Conservation (phyloP, 495 filamentous ascomycete genomes). For the Penicillium steckii region DNA sequence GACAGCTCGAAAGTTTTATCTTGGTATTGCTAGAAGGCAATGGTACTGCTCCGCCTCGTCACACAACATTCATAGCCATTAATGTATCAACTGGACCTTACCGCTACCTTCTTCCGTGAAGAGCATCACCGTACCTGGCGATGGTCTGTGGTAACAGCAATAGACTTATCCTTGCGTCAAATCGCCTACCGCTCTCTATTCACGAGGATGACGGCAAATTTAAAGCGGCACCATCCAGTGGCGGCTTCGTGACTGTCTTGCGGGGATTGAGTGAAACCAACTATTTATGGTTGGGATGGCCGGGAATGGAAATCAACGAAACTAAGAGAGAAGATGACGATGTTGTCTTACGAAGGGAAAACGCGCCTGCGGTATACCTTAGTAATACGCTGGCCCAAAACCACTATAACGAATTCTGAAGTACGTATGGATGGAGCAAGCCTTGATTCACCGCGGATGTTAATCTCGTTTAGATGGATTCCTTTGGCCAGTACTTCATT, state of each 20-base stretch:
- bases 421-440: conserved; percentile 47
- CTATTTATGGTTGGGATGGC: conserved; percentile 95
- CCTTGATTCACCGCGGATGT: too few species aligned
- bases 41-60: too few species aligned
- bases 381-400: conserved; percentile 74
- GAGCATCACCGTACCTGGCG: too few species aligned
- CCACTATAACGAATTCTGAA: conserved; percentile 85
- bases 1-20: too few species aligned
- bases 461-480: conserved; percentile 69
- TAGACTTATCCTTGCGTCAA: conserved; percentile 74
- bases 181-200: conserved; percentile 71
- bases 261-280: conserved; percentile 80
- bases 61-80: too few species aligned
- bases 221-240: conserved; percentile 81
- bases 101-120: too few species aligned
- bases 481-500: conserved; percentile 96
- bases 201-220: conserved; percentile 71
- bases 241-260: conserved; percentile 82
- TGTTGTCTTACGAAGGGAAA: conserved; percentile 56
- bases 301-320: conserved; percentile 60
- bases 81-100: too few species aligned
- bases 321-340: conserved; percentile 45
- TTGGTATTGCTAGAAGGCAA: too few species aligned
- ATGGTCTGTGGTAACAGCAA: too few species aligned
- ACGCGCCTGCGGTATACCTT: conserved; percentile 73